Conservation (phyloP, 345 rosid genomes). For the Bruguiera gymnorhiza region DNA sequence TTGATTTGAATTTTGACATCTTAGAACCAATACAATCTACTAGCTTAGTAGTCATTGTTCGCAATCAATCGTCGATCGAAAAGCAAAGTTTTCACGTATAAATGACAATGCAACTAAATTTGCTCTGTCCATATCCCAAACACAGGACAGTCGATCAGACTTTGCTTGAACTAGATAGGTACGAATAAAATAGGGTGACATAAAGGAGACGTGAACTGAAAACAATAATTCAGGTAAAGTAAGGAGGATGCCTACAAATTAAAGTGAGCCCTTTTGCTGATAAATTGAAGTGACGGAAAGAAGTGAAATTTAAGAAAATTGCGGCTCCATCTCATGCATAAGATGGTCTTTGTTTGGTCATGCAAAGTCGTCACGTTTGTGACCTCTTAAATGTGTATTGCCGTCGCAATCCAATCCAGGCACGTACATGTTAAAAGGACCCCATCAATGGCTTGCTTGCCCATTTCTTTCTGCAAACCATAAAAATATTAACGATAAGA, state of each 20-base stretch:
- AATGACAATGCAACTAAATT: no score
- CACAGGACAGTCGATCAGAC: no score
- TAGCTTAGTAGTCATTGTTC: not conserved
- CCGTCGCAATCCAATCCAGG: slow-evolving; percentile 9
- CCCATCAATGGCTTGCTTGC: slow-evolving; percentile 6
- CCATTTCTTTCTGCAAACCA: slow-evolving; percentile 1
- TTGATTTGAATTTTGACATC: slow-evolving; percentile 1
- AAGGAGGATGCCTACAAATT: no score
- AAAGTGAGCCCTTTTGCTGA: no score
- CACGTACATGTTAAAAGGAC: slow-evolving; percentile 4
- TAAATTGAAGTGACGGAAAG: no score
- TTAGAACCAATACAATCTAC: not conserved
- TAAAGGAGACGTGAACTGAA: no score
- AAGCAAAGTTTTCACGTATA: not conserved
- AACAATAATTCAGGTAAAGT: no score
- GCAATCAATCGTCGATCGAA: not conserved
- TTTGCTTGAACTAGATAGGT: no score
- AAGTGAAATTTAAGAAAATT: no score
- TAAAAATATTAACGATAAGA: not conserved
- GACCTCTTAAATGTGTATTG: slow-evolving; percentile 12
- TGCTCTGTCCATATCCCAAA: no score
- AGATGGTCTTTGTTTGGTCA: not conserved
- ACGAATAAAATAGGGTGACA: no score
- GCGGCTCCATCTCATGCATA: not conserved
- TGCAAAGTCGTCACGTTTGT: not conserved